Evolutionary conservation across 2,329 filamentous ascomycete species (phyloP).

Genomic region (Cryphonectria naterciae): DNA sequence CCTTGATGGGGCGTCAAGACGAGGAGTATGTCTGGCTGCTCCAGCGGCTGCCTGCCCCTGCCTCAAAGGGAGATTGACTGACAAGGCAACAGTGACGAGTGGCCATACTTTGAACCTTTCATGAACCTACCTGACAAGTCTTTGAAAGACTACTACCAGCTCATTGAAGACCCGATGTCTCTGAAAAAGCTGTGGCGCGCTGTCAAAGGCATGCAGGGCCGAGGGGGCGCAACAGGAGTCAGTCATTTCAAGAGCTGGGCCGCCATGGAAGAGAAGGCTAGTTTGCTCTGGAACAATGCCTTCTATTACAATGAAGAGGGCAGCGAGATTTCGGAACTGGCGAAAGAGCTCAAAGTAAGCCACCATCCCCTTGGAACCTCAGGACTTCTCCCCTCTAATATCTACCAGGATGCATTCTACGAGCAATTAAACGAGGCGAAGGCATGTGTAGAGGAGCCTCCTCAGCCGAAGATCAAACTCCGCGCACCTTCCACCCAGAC

Average conservation of each 20-base stretch:
- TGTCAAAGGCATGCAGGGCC: conserved; percentile 72
- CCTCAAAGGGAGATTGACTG: conserved; percentile 30
- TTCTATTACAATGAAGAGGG: conserved; percentile 90
- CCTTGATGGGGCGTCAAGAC: conserved; percentile 71
- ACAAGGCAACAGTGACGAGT: conserved; percentile 61
- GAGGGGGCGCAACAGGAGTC: conserved; percentile 64
- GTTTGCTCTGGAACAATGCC: conserved; percentile 85
- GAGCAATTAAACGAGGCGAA: conserved; percentile 73
- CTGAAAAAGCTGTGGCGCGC: conserved; percentile 77
- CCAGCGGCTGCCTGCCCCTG: conserved; percentile 3
- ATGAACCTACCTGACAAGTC: conserved; percentile 75
- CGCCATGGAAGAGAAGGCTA: conserved; percentile 77
- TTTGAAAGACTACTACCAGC: conserved; percentile 82
- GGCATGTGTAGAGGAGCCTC: conserved; percentile 71
- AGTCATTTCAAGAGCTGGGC: conserved; percentile 82
- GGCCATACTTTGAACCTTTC: conserved; percentile 73
- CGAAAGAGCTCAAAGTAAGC: conserved; percentile 76
- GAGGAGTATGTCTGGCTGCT: conserved; percentile 55
- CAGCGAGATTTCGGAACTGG: conserved; percentile 79
- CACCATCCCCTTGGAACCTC: conserved; percentile 7
- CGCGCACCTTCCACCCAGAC: conserved; percentile 61
- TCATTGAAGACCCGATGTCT: conserved; percentile 81
- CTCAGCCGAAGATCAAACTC: conserved; percentile 78
- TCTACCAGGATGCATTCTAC: conserved; percentile 66
- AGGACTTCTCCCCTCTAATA: conserved; percentile 21